Conservation (phyloP, 2,329 filamentous ascomycete species). For the Blumeria hordei region DNA sequence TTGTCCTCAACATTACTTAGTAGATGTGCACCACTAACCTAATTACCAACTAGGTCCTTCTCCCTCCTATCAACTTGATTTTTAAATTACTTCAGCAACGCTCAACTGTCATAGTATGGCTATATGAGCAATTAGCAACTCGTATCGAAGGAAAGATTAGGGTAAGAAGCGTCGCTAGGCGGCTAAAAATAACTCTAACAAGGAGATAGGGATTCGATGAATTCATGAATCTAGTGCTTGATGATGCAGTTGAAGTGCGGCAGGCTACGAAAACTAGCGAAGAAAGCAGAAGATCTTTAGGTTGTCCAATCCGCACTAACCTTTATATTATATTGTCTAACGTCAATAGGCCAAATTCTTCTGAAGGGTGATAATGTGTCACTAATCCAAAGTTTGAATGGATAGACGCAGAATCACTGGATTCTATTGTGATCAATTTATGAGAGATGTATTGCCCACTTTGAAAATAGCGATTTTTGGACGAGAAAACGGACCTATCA, state of each 20-base stretch:
- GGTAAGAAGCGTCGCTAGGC: constrained; percentile 24
- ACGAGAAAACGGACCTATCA: too few relatives aligned
- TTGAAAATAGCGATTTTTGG: too few relatives aligned
- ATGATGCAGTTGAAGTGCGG: constrained; percentile 84
- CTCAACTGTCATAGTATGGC: constrained; percentile 76
- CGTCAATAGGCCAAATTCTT: constrained; percentile 31
- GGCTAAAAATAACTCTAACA: too few relatives aligned
- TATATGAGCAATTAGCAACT: constrained; percentile 87
- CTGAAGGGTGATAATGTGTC: constrained; percentile 45
- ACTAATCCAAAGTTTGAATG: constrained; percentile 26
- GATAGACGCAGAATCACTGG: constrained; percentile 3
- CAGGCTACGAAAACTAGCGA: constrained; percentile 59
- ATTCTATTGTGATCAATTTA: too few relatives aligned
- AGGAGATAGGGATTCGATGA: constrained; percentile 69
- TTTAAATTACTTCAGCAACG: constrained; percentile 66
- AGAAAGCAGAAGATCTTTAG: constrained; percentile 55
- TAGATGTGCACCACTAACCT: too few relatives aligned
- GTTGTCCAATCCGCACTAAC: constrained; percentile 23
- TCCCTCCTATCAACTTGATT: constrained; percentile 68
- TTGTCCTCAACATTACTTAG: background rate
- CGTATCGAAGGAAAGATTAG: constrained; percentile 92
- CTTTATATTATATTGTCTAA: constrained; percentile 6
- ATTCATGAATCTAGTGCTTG: constrained; percentile 96
- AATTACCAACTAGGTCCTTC: constrained; percentile 17
- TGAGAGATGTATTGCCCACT: too few relatives aligned